A percentile compares a stretch with the other conserved stretches of the same genome.
Conservation (phyloP, 1,284 basidiomycete species). For the Melampsora americana region DNA sequence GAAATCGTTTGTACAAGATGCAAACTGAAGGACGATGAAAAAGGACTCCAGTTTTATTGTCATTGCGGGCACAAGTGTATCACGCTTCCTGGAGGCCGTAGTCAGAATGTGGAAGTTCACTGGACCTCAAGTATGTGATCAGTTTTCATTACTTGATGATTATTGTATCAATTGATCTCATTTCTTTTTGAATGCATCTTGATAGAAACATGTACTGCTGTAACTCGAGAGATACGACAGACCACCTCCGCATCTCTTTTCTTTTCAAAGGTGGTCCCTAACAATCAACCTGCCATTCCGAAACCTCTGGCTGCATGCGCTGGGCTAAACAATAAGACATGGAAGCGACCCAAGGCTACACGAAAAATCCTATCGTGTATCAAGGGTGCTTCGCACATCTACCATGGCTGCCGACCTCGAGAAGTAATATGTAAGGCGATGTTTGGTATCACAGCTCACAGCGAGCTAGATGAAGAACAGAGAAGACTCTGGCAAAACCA, state of each 20-base stretch:
- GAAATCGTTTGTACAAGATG: too few species aligned
- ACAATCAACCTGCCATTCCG: neutral
- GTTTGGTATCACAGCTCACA: neutral
- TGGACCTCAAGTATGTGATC: conserved; percentile 13
- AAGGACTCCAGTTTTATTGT: too few species aligned
- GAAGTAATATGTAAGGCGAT: neutral
- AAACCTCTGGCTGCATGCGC: neutral
- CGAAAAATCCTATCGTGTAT: neutral
- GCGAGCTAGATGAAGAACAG: neutral
- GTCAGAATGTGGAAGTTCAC: conserved; percentile 18
- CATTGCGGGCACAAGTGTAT: neutral
- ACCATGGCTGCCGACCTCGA: conserved; percentile 11
- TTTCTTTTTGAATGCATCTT: neutral
- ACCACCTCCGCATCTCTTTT: neutral
- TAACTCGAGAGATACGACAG: too few species aligned
- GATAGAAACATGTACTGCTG: too few species aligned
- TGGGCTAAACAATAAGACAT: neutral
- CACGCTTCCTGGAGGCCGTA: neutral
- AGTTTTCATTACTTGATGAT: too few species aligned
- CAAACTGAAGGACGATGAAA: too few species aligned
- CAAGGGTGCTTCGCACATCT: neutral
- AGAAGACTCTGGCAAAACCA: neutral
- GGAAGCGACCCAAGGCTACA: neutral
- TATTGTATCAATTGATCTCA: too few species aligned
- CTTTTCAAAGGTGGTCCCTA: neutral